A percentile compares a stretch with the other conserved stretches of the same genome.
These are phyloP conservation scores for Erodium texanum DNA, from an alignment of 441 rosid species.

Conservation along the genomic window DNA sequence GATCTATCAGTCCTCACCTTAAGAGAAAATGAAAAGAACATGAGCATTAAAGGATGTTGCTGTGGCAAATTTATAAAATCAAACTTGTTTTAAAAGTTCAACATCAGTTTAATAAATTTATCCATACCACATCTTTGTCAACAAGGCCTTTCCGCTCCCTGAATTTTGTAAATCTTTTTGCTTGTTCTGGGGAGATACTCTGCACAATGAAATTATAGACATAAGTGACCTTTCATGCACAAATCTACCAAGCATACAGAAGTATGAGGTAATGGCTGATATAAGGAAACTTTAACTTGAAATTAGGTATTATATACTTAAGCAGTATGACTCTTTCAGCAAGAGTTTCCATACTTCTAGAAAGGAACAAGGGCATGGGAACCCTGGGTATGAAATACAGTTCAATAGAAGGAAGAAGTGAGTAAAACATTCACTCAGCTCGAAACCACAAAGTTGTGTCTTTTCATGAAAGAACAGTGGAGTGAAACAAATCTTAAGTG, in stretches of 20 bases:
- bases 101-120: conserved; percentile 14
- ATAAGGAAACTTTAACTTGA: conserved; percentile 4
- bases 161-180: conserved; percentile 83
- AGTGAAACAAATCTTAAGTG: neutral
- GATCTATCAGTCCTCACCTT: conserved; percentile 98
- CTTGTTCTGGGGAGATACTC: conserved; percentile 87
- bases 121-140: conserved; percentile 92
- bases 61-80: conserved; percentile 7
- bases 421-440: neutral
- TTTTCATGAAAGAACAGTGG: conserved; percentile 9
- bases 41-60: neutral
- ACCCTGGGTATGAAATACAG: neutral
- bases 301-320: neutral
- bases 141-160: conserved; percentile 90
- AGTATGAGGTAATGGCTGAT: neutral
- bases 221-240: conserved; percentile 24
- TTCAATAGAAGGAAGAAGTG: neutral
- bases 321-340: neutral
- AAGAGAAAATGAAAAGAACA: conserved; percentile 17
- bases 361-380: neutral
- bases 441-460: neutral
- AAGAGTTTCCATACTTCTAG: neutral
- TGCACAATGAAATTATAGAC: conserved; percentile 27
- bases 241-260: neutral
- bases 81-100: conserved; percentile 10